Conservation (phyloP, 768 basidiomycete species). For the Boletellus ananiceps region DNA sequence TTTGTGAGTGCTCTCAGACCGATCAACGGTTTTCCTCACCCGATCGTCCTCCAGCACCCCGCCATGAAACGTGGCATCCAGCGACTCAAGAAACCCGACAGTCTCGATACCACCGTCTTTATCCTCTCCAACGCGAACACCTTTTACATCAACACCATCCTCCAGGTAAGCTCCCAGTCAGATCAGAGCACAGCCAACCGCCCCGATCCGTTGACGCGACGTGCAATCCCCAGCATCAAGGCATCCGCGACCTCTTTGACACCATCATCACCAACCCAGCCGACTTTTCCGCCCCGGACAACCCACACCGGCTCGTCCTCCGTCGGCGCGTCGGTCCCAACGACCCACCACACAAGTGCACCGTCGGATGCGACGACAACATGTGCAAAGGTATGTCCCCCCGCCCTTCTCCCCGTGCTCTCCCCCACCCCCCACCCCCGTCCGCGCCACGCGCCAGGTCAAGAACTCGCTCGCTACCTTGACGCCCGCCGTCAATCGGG, state of each 20-base stretch:
- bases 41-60: conserved; percentile 64
- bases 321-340: conserved; percentile 69
- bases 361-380: conserved; percentile 87
- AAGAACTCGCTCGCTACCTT: conserved; percentile 88
- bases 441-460: conserved; percentile 47
- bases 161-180: conserved; percentile 49
- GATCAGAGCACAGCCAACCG: background rate
- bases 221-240: conserved; percentile 53
- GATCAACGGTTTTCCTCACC: background rate
- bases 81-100: conserved; percentile 58
- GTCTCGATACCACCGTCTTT: conserved; percentile 69
- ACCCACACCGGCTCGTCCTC: conserved; percentile 65
- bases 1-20: conserved; percentile 52
- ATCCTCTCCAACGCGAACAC: conserved; percentile 93
- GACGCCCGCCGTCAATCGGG: conserved; percentile 39
- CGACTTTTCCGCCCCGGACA: conserved; percentile 61
- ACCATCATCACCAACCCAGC: conserved; percentile 94
- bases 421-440: background rate
- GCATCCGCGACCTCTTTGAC: conserved; percentile 65
- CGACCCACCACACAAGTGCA: conserved; percentile 78
- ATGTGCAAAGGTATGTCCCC: conserved; percentile 88
- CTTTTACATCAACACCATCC: conserved; percentile 86
- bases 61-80: conserved; percentile 93
- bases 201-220: background rate
- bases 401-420: background rate